These are phyloP conservation scores for Nitzschia sp. DNA, from an alignment of 108 stramenopile species.

Conservation along the genomic window DNA sequence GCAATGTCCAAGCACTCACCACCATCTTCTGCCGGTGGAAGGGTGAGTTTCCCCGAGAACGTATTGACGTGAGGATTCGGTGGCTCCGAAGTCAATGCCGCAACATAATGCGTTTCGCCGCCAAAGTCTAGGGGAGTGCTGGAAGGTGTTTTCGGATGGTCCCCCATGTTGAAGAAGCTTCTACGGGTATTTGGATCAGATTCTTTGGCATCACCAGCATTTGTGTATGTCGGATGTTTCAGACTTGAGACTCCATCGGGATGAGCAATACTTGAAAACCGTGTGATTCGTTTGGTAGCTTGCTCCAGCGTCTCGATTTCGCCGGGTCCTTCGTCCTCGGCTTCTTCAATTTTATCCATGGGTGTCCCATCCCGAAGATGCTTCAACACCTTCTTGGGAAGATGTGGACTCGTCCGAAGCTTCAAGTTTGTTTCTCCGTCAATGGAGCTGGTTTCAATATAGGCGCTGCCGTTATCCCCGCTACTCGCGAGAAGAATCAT, in stretches of 20 bases:
- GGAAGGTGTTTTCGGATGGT: conserved; percentile 5
- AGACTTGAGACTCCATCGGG: conserved; percentile 54
- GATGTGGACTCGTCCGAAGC: conserved; percentile 70
- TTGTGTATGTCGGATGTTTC: conserved; percentile 50
- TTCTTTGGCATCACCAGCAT: conserved; percentile 16
- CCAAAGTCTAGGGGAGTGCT: conserved; percentile 16
- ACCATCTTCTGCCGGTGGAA: conserved; percentile 47
- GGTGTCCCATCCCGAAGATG: conserved; percentile 25
- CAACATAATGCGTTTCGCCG: conserved; percentile 40
- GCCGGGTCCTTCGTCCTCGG: conserved; percentile 24
- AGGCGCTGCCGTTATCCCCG: conserved; percentile 80
- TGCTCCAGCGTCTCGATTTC: conserved; percentile 61
- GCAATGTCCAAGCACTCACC: conserved; percentile 61
- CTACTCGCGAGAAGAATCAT: conserved; percentile 86
- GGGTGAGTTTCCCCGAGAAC: conserved; percentile 82
- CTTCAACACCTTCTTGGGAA: conserved; percentile 44
- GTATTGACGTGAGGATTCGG: conserved; percentile 93
- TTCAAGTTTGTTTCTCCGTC: conserved; percentile 99
- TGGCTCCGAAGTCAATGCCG: conserved; percentile 76
- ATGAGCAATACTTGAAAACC: conserved; percentile 66
- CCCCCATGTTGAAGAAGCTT: conserved; percentile 21
- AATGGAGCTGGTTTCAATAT: conserved; percentile 95
- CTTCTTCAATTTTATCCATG: conserved; percentile 27
- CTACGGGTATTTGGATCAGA: neutral
- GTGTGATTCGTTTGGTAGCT: conserved; percentile 68